Conservation (phyloP, 179 eudicot genomes). For the Silene vulgaris region DNA sequence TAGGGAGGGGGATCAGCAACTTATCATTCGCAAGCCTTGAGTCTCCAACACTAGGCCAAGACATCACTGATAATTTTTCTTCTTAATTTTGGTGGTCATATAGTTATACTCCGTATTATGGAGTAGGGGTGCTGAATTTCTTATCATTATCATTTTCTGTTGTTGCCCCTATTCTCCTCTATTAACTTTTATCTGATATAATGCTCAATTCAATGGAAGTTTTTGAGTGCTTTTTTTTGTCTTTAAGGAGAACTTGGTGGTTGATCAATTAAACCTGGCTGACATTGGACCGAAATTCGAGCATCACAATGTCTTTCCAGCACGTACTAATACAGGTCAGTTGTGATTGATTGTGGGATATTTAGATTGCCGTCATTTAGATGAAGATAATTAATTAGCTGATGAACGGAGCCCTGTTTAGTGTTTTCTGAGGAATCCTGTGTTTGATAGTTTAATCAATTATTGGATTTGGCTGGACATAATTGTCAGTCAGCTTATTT, state of each 20-base stretch:
- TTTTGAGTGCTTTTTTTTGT: conserved; percentile 10
- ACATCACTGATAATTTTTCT: background rate
- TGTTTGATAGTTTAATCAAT: too few species aligned
- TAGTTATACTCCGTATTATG: background rate
- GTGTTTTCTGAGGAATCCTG: too few species aligned
- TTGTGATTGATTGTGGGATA: conserved; percentile 8
- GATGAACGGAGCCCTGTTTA: too few species aligned
- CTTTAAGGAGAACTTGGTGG: conserved; percentile 57
- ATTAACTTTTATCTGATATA: background rate
- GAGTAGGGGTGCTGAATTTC: background rate
- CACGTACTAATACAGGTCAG: conserved; percentile 94
- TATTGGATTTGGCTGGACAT: background rate
- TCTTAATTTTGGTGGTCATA: conserved; percentile 2
- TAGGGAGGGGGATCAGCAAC: background rate
- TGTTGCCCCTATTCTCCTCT: background rate
- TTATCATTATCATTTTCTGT: background rate
- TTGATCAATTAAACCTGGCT: conserved; percentile 77
- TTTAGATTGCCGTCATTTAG: background rate
- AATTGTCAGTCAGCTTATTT: background rate
- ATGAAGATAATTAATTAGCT: background rate
- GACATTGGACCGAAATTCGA: conserved; percentile 96
- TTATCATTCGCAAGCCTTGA: background rate
- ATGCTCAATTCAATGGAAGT: background rate
- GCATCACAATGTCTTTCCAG: conserved; percentile 80
- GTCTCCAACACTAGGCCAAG: background rate